Conservation (phyloP, 202 grass and related monocot genomes). For the Saccharum hybrid region DNA sequence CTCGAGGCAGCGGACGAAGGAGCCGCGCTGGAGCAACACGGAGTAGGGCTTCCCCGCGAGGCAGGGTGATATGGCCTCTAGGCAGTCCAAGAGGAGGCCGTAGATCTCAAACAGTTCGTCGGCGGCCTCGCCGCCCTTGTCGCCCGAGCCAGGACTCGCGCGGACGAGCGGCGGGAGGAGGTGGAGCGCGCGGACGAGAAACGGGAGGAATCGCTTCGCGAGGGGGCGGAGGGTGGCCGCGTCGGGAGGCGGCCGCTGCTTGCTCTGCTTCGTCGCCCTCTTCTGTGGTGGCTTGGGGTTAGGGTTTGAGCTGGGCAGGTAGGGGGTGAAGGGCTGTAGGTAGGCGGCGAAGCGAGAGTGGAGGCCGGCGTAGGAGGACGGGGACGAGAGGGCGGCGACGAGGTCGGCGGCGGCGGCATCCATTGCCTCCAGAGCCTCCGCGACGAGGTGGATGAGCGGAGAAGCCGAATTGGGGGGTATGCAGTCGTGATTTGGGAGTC, state of each 20-base stretch:
- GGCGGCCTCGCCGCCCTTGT: not conserved
- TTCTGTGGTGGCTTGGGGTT: conserved; percentile 46
- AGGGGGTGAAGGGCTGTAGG: conserved; percentile 64
- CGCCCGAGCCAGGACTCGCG: conserved; percentile 36
- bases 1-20: conserved; percentile 63
- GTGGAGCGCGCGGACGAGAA: conserved; percentile 66
- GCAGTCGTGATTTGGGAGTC: conserved; percentile 21
- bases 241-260: conserved; percentile 34
- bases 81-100: conserved; percentile 65
- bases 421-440: conserved; percentile 42
- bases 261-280: conserved; percentile 45
- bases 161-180: conserved; percentile 66
- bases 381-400: conserved; percentile 54
- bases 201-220: conserved; percentile 76
- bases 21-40: conserved; percentile 64
- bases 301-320: conserved; percentile 52
- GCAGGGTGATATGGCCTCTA: conserved; percentile 61
- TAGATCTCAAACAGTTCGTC: conserved; percentile 67
- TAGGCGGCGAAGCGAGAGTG: conserved; percentile 64
- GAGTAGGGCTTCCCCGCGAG: conserved; percentile 80
- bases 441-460: not conserved
- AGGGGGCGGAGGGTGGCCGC: conserved; percentile 52
- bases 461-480: conserved; percentile 7
- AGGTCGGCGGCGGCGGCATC: conserved; percentile 64
- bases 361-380: conserved; percentile 48